Evolutionary conservation across 106 monocot species (phyloP), one percentile per base, ranked within the genome.

Genomic region (Allium fistulosum): DNA sequence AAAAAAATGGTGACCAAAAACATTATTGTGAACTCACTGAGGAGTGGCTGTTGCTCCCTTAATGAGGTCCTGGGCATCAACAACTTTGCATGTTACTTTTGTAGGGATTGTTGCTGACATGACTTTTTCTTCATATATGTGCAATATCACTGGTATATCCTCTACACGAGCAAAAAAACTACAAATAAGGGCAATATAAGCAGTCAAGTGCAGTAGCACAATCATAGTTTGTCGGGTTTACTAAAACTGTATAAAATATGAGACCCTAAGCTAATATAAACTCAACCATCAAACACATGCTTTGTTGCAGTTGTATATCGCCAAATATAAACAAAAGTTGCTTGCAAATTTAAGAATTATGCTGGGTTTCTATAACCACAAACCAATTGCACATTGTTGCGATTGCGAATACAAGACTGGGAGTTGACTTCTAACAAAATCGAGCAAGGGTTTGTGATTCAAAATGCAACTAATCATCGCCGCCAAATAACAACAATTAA

Each of bases 41-140:
- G 96, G 96, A 73, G 73, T 59, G 69, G 80, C 86, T 27, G 85
- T 86, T 75, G 83, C 78, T 16, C 96, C 96, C 82, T 92, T 97
- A 9, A 86, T 56, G 67, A 81, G 66, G 59, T 91, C 74, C 58
- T 81, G 96, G 58, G 92, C 92, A 80, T 97, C 84, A 77, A 81
- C 86, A 76, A 97, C 96, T 22, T 75, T 97, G 61, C 92, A 97
- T 75, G 85, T 89, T 37, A 97, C 86, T 46, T 92, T 81, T 18
- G 68, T 72, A 53, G 96, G 96, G 74, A 97, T 82, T 52, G 96
- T 81, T 50, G 88, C 92, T 78, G 96, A 97, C 88, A 88, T 89
- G 18, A 84, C 82, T 59, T 85, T 88, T 71, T 78, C 92, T 77
- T 97, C 96, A 75, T 77, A 97, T 46, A 77, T 84, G 22, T 97